These are phyloP conservation scores for Singerocomus rubriflavus DNA, from an alignment of 1,284 basidiomycete species.

Conservation along the genomic window DNA sequence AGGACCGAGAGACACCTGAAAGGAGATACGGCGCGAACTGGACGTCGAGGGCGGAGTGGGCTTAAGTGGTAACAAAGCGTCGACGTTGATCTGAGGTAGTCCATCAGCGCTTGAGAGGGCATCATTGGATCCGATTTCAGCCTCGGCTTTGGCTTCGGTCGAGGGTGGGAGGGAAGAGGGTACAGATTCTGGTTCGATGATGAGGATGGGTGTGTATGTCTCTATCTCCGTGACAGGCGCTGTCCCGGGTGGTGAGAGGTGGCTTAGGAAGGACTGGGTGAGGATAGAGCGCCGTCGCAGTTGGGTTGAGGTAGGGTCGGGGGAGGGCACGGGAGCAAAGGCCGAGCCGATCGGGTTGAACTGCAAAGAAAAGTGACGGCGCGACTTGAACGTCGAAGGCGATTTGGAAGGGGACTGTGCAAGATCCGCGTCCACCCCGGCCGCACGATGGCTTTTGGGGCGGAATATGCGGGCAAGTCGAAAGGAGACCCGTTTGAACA, in stretches of 20 bases:
- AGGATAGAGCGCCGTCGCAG: not conserved
- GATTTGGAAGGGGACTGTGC: not conserved
- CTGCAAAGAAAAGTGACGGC: not conserved
- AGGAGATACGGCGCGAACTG: slow-evolving; percentile 4
- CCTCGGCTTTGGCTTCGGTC: not conserved
- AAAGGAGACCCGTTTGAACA: slow-evolving; percentile 21
- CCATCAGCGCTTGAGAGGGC: not conserved
- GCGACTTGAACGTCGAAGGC: not conserved
- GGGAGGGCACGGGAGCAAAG: too few species aligned
- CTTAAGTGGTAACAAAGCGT: not conserved
- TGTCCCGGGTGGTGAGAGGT: not conserved
- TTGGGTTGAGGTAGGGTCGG: not conserved
- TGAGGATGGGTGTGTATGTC: not conserved
- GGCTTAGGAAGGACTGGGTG: not conserved
- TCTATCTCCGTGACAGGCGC: not conserved
- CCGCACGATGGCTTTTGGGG: slow-evolving; percentile 9
- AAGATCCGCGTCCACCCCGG: not conserved
- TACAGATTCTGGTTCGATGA: slow-evolving; percentile 6
- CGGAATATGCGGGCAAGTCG: slow-evolving; percentile 19
- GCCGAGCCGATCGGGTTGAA: not conserved
- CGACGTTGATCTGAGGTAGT: not conserved
- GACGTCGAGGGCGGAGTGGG: not conserved
- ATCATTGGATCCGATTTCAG: too few species aligned
- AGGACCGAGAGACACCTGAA: not conserved
- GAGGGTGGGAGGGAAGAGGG: not conserved